A percentile compares a stretch with the other conserved stretches of the same genome.
These are phyloP conservation scores for Calonectria hawksworthii DNA, from an alignment of 2,329 filamentous ascomycete genomes.

Conservation along the genomic window DNA sequence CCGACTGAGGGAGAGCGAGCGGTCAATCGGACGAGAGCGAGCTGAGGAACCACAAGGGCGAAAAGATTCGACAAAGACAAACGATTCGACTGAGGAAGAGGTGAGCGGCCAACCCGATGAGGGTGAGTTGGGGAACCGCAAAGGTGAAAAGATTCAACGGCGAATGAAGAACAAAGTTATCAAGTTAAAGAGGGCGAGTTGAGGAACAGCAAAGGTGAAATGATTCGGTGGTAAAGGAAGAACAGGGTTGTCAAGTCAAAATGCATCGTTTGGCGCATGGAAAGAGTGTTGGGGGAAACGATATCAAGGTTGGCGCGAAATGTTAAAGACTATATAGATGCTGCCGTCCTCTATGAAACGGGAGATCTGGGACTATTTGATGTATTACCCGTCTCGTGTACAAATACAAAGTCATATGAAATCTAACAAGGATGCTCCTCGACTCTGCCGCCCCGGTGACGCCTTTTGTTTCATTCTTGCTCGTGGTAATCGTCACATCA, in stretches of 20 bases:
- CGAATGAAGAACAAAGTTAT: no score
- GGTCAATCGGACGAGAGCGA: conserved; percentile 41
- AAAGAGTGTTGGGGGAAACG: not conserved
- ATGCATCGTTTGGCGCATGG: not conserved
- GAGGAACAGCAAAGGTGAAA: conserved; percentile 55
- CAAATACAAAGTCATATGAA: conserved; percentile 33
- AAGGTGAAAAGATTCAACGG: conserved; percentile 56
- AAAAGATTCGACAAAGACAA: conserved; percentile 70
- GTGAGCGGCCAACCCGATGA: conserved; percentile 33
- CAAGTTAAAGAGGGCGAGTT: conserved; percentile 49
- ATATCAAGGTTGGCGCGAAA: conserved; percentile 4
- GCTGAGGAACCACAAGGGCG: conserved; percentile 54
- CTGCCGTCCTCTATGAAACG: conserved; percentile 15
- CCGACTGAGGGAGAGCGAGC: conserved; percentile 34
- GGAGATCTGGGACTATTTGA: not conserved
- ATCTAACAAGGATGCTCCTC: conserved; percentile 8
- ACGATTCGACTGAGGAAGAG: conserved; percentile 56
- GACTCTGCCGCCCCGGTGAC: not conserved
- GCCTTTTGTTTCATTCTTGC: not conserved
- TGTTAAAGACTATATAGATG: conserved; percentile 23
- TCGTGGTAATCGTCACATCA: conserved; percentile 10
- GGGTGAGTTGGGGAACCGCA: conserved; percentile 53
- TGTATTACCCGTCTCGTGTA: conserved; percentile 24
- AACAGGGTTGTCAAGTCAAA: not conserved
- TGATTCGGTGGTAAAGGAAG: conserved; percentile 52